Percentiles rank a stretch among this genome's conserved stretches.
phyloP scores from a whole-genome alignment of 108 stramenopile species.

The Cyclotella atomus region DNA sequence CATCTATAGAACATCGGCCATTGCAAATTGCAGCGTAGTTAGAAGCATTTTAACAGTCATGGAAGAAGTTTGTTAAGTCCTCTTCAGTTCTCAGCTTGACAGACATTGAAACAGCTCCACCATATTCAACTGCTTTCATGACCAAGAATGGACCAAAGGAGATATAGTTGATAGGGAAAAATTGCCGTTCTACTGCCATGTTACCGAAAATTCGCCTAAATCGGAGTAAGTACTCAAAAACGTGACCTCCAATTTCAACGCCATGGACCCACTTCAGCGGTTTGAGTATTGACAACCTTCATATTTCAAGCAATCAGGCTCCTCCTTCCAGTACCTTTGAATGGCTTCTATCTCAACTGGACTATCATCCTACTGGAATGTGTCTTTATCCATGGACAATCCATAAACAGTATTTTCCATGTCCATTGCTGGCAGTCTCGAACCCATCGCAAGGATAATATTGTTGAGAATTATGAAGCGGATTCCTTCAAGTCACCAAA shows the following conservation, averaged over 20 bases:
- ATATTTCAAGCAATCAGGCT: neutral
- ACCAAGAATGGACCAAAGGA: slow-evolving; percentile 4
- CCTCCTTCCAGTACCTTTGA: neutral
- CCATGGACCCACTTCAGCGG: neutral
- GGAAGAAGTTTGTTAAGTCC: neutral
- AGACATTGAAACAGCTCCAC: slow-evolving; percentile 2
- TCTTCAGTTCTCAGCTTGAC: neutral
- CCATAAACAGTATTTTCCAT: neutral
- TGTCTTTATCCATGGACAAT: neutral
- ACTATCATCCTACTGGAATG: neutral
- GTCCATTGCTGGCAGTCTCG: neutral
- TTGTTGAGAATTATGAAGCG: neutral
- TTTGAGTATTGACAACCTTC: neutral
- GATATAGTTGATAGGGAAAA: too few species aligned
- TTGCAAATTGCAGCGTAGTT: too few species aligned
- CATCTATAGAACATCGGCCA: too few species aligned
- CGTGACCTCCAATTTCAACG: neutral
- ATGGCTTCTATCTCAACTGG: neutral
- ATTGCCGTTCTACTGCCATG: neutral
- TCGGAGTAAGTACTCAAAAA: neutral
- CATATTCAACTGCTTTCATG: neutral
- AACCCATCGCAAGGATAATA: neutral
- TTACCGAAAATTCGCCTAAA: neutral
- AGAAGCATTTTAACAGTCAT: too few species aligned
- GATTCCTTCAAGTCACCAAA: neutral